phyloP scores from a whole-genome alignment of 148 eudicot genomes.

The Pharnaceum exiguum region DNA sequence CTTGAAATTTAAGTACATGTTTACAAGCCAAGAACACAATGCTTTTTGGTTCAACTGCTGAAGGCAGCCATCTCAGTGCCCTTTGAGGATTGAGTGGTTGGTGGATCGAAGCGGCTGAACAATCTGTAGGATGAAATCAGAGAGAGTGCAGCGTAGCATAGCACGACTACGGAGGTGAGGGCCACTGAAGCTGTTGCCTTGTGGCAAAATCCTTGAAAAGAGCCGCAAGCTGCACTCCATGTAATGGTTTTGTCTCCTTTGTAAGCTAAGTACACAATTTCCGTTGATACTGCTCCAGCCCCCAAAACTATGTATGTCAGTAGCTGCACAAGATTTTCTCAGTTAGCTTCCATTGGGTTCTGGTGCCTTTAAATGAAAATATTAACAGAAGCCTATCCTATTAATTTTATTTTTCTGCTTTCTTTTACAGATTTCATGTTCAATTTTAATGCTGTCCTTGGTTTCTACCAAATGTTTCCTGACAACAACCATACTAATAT shows the following conservation, averaged over 20 bases:
- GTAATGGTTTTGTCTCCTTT: slow-evolving; percentile 64
- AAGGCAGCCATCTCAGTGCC: slow-evolving; percentile 36
- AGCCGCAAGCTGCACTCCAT: slow-evolving; percentile 74
- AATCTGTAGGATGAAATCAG: slow-evolving; percentile 85
- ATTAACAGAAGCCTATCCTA: background rate
- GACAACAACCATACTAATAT: background rate
- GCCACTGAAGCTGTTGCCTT: slow-evolving; percentile 54
- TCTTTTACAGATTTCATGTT: too few relatives aligned
- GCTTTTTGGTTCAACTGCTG: too few relatives aligned
- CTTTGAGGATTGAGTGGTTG: slow-evolving; percentile 25
- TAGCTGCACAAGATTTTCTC: slow-evolving; percentile 27
- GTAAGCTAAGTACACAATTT: slow-evolving; percentile 74
- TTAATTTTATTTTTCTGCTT: too few relatives aligned
- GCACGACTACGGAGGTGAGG: slow-evolving; percentile 50
- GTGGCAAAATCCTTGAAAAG: slow-evolving; percentile 56
- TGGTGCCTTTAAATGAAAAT: background rate
- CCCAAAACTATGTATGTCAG: slow-evolving; percentile 68
- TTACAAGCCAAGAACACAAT: too few relatives aligned
- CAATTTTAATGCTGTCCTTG: too few relatives aligned
- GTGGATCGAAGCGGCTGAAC: slow-evolving; percentile 82
- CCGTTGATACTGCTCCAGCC: slow-evolving; percentile 79
- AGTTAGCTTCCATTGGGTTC: background rate
- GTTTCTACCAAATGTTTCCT: too few relatives aligned
- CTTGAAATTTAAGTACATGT: too few relatives aligned
- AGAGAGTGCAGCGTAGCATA: slow-evolving; percentile 70